Evolutionary conservation across 257 asterid genomes (phyloP).

Genomic region (Penstemon eatonii): DNA sequence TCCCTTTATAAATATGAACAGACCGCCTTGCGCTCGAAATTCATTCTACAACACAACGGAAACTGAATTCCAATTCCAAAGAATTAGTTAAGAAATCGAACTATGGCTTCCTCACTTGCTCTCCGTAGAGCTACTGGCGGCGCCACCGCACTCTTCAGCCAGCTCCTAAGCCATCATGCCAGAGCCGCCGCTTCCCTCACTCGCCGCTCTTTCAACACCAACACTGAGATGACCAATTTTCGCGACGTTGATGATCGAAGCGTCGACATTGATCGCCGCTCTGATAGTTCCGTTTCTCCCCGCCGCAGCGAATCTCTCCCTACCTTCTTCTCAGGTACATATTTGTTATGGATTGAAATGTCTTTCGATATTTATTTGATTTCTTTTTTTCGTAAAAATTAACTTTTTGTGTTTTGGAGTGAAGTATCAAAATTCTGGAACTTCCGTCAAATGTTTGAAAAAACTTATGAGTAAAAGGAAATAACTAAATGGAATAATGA

Average conservation of each 20-base stretch:
- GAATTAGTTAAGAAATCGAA: too few relatives aligned
- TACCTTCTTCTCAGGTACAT: neutral
- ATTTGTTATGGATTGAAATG: too few relatives aligned
- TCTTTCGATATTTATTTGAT: neutral
- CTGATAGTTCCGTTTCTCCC: neutral
- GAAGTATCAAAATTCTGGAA: too few relatives aligned
- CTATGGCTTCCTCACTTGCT: conserved; percentile 8
- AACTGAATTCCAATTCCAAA: too few relatives aligned
- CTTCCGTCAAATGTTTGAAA: too few relatives aligned
- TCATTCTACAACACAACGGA: too few relatives aligned
- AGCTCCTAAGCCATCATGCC: too few relatives aligned
- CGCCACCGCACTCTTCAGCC: too few relatives aligned
- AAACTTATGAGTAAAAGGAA: too few relatives aligned
- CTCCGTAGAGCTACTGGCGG: neutral
- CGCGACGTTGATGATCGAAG: neutral
- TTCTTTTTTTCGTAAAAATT: neutral
- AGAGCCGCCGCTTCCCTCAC: neutral
- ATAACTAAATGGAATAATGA: too few relatives aligned
- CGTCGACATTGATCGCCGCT: neutral
- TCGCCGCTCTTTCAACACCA: conserved; percentile 3
- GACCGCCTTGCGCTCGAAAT: too few relatives aligned
- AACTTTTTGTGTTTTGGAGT: neutral
- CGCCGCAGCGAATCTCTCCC: conserved; percentile 7
- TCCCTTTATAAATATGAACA: too few relatives aligned
- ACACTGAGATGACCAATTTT: neutral